phyloP scores from a whole-genome alignment of 2,329 filamentous ascomycete genomes.

The Colletotrichum lupini region DNA sequence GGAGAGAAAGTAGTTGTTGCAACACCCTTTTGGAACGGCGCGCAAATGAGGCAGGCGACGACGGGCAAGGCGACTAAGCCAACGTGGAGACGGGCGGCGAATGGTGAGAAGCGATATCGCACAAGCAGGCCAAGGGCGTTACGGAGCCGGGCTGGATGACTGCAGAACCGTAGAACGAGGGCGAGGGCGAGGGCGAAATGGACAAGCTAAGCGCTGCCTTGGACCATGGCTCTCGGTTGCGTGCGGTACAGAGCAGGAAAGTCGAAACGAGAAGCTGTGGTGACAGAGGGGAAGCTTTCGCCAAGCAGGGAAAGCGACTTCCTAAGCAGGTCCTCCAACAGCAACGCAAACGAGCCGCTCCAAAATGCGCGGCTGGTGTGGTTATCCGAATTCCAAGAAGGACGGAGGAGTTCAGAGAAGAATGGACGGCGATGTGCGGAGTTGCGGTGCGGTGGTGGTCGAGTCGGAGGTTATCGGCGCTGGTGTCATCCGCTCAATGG shows the following conservation, averaged over 20 bases:
- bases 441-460: not conserved
- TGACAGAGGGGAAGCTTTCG: not conserved
- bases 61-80: constrained; percentile 11
- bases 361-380: not conserved
- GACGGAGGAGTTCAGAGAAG: not conserved
- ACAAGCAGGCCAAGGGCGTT: constrained; percentile 9
- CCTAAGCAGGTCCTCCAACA: constrained; percentile 1
- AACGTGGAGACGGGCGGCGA: constrained; percentile 12
- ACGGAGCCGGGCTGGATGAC: not conserved
- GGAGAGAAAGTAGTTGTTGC: not conserved
- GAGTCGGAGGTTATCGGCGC: constrained; percentile 18
- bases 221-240: constrained; percentile 31
- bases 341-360: not conserved
- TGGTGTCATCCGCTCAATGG: constrained; percentile 32
- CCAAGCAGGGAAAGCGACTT: not conserved
- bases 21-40: constrained; percentile 2
- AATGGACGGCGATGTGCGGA: constrained; percentile 1
- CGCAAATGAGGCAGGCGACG: constrained; percentile 20
- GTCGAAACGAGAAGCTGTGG: not conserved
- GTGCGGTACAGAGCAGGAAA: not conserved
- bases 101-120: not conserved
- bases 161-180: not conserved
- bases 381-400: not conserved
- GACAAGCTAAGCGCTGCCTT: constrained; percentile 30
- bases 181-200: constrained; percentile 9